Base-by-base conservation (phyloP, 257 asterid genomes). In the Striga asiatica region DNA sequence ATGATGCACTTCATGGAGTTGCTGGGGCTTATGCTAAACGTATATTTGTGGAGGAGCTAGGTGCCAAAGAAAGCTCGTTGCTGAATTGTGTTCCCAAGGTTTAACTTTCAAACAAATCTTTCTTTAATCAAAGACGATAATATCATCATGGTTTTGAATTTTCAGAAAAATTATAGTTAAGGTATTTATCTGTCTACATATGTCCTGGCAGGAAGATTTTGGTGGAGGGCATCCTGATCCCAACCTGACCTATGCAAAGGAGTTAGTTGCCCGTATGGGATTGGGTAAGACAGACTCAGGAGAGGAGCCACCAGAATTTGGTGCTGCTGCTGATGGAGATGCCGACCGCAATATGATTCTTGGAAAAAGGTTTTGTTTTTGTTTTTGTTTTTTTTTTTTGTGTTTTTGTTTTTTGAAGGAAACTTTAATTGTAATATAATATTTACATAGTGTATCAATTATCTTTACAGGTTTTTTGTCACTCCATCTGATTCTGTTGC, bases 191-290 rank as follows among this genome's bases (percentile, higher is more conserved):
- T 11, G 47, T 8, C 50, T 68, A 22, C 58, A 31, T 58, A 53
- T 34, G 58, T 58, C 62, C 60, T 75, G 58, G 75, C 81, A 91
- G 98, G 98, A 91, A 69, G 98, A 91, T 71, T 91, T 91, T 71
- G 97, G 98, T 64, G 97, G 98, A 69, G 97, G 98, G 17, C 98
- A 91, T 73, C 98, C 98, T 2, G 98, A 91, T 84, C 98, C 98
- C 50, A 91, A 91, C 68, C 88, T 91, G 66, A 91, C 98, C 31
- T 91, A 91, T 62, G 98, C 98, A 38, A 91, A 87, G 69, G 97
- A 87, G 76, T 69, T 91, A 67, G 98, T 91, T 67, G 93, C 88
- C 38, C 79, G 97, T 42, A 91, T 91, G 98, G 98, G 98, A 52
- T 70, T 91, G 78, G 75, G 93, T 6, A 87, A 84, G 80, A 61